Conservation (phyloP, 2,329 filamentous ascomycete genomes). For the Ilyonectria sp. region DNA sequence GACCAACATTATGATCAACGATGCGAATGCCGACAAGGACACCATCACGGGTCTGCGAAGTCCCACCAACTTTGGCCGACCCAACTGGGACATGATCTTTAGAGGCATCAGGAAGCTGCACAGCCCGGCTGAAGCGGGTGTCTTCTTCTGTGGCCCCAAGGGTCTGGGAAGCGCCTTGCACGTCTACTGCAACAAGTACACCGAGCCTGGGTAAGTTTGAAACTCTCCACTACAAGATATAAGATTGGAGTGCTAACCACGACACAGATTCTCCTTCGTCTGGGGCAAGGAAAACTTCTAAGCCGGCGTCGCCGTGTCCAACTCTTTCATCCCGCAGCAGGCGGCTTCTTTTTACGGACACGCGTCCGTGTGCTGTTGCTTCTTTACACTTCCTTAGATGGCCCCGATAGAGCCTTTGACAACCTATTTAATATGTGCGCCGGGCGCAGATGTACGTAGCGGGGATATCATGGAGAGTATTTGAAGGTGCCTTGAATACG, state of each 20-base stretch:
- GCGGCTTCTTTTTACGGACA: background rate
- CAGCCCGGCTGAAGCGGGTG: slow-evolving; percentile 79
- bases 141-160: slow-evolving; percentile 91
- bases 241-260: slow-evolving; percentile 47
- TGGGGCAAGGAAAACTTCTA: slow-evolving; percentile 82
- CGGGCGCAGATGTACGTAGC: slow-evolving; percentile 12
- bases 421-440: slow-evolving; percentile 23
- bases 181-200: slow-evolving; percentile 90
- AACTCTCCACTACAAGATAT: background rate
- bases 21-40: slow-evolving; percentile 86
- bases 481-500: background rate
- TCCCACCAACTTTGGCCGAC: slow-evolving; percentile 87
- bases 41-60: slow-evolving; percentile 86
- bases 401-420: slow-evolving; percentile 12
- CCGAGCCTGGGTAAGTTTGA: slow-evolving; percentile 78
- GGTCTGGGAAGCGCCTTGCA: slow-evolving; percentile 82
- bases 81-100: slow-evolving; percentile 94
- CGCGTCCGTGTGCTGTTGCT: slow-evolving; percentile 1
- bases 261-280: slow-evolving; percentile 72
- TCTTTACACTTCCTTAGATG: slow-evolving; percentile 15
- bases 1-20: slow-evolving; percentile 94
- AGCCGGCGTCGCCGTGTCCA: background rate
- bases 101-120: slow-evolving; percentile 86
- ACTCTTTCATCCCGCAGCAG: background rate
- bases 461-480: background rate